Base-by-base conservation (phyloP, 208 protist species). In the Trypanosoma lewisi region DNA sequence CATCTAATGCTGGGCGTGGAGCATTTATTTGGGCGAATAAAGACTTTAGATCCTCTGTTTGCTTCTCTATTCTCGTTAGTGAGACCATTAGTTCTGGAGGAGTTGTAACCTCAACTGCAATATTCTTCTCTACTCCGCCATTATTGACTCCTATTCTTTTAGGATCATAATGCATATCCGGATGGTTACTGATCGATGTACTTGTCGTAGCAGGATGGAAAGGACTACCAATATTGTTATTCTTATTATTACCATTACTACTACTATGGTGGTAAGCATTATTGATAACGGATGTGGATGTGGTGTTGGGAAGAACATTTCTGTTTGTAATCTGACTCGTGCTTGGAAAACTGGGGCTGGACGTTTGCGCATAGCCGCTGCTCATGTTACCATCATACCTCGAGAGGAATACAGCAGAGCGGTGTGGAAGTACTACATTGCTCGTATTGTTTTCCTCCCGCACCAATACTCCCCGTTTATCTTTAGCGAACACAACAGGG, bases 1-100 rank as follows among this genome's bases (percentile, higher is more conserved):
- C 87, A 12, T 73, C 59, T 30, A 91, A 60, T 6, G 79, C 77
- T 4, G 63, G 69, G 63, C 88, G 78, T 6, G 77, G 69, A 49
- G 76, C 70, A 31, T 51, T 44, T 45, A 63, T 17, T 48, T 65
- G 73, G 17, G 63, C 45, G 27, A 83, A 67, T 19, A 75, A 33
- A 11, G 31, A 50, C 39, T 63, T 73, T 9, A 82, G 34, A 28
- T 81, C 75, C 52, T 87, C 81, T 41, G 69, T 73, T 42, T 70
- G 57, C 45, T 70, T 70, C 30, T 82, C 75, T 42, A 87, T 61
- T 63, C 72, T 68, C 8, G 37, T 36, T 33, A 87, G 50, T 12
- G 75, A 73, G 17, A 57, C 61, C 44, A 73, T 60, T 3, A 82
- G 50, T 63, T 82, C 80, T 23, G 75, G 50, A 21, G 66, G 52